Evolutionary conservation across 2,329 filamentous ascomycete genomes (phyloP), one percentile per base, ranked within the genome.

Genomic region (Ophiocordyceps camponoti-saundersi): DNA sequence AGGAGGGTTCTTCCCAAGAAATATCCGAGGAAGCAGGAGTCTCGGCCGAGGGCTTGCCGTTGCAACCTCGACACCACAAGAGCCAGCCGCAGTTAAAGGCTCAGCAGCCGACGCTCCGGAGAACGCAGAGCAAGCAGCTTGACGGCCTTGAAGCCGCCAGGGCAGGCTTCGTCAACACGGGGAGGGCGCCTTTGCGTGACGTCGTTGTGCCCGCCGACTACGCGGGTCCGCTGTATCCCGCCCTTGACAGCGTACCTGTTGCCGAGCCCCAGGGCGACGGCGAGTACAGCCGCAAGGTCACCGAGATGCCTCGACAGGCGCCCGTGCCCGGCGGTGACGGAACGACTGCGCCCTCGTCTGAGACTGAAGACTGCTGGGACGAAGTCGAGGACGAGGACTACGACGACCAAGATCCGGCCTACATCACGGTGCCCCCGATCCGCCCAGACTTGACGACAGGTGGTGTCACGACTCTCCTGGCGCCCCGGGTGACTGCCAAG

Each of bases 361-460:
- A 67, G 44, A 55, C 72, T 0, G 82, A 86, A 54, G 83, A 88
- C 59, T 84, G 39, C 45, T 46, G 80, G 81, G 80, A 85, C 16
- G 84, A 88, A 18, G 82, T 84, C 16, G 82, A 90, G 23, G 83
- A 85, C 13, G 85, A 88, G 51, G 70, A 68, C 40, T 75, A 74
- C 51, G 73, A 78, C 42, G 74, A 77, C 54, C 62, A 66, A 41
- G 61, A 66, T 26, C 82, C 82, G 49, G 89, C 84, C 21, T 85
- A 85, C 48, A 80, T 80, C 22, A 92, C 86, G 2, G 80, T 85
- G 39, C 80, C 82, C 54, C 88, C 85, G 12, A 78, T 79, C 52
- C 75, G 88, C 45, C 83, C 85, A 42, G 74, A 77, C 53, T 65
- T 73, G 54, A 77, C 72, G 11, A 70, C 69, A 5, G 64, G 66